Evolutionary conservation across 805 yeast genomes (phyloP), one percentile per base, ranked within the genome.

Genomic region (Torulaspora indica): DNA sequence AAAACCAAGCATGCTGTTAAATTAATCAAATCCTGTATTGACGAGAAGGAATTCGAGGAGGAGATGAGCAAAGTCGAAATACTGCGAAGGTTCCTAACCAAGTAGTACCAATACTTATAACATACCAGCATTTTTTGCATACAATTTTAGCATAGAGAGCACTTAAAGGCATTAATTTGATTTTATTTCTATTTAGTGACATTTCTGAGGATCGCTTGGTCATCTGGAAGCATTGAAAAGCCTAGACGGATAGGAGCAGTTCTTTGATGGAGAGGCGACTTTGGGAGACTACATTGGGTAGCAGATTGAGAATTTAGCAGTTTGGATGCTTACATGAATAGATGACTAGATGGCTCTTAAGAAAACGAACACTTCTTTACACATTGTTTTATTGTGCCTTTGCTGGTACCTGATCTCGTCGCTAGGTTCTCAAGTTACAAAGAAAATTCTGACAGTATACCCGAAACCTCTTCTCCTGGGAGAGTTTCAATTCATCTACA

Each of bases 321-420:
- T 5, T 30, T 15, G 15, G n/a, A 31, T 13, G 28, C 18, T 31
- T 31, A 13, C 22, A 31, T 31, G 37, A 17, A 10, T 29, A 13
- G 20, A 31, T 31, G 37, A 17, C 10, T 29, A 15, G 31, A 38
- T 38, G 42, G 31, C 14, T 4, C 12, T 15, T 17, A 20, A 31
- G 28, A 27, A 33, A 14, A n/a, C 43, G 28, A 24, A 36, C 31
- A 31, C 36, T 13, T 24, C 55, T 40, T 22, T 45, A 4, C 60
- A 65, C 47, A 70, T 73, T 7, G 55, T 73, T 1, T 44, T 66
- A 2, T 54, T 74, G 15, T 81, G 86, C 56, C 52, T 77, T 13
- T 49, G 71, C 30, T 82, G 88, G 88, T 82, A 82, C 54, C 54
- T 70, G 14, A 71, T 78, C 8, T 80, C 85, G 9, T 76, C 86